Evolutionary conservation across 306 rosid genomes (phyloP).

Genomic region (Quercus mongolica): DNA sequence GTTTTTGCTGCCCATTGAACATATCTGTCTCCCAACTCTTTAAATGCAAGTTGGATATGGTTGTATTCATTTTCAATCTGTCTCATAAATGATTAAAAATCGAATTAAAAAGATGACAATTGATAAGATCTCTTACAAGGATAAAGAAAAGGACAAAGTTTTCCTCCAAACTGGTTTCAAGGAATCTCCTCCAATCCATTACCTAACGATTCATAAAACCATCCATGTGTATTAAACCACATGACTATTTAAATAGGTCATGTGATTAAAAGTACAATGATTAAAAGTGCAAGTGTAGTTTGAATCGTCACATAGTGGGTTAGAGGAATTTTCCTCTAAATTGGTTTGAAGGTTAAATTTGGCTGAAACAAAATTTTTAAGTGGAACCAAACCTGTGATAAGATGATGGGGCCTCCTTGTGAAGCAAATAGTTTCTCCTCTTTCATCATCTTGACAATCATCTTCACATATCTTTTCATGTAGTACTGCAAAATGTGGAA

Average conservation of each 20-base stretch:
- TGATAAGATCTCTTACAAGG: not conserved
- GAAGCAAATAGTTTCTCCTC: conserved; percentile 63
- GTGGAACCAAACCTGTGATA: conserved; percentile 65
- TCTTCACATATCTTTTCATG: conserved; percentile 57
- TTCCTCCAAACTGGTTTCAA: too few relatives aligned
- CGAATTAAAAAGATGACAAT: not conserved
- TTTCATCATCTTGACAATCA: conserved; percentile 54
- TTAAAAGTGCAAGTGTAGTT: too few relatives aligned
- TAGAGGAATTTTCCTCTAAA: too few relatives aligned
- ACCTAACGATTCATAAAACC: too few relatives aligned
- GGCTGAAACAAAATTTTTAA: not conserved
- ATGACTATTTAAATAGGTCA: too few relatives aligned
- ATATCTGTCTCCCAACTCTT: conserved; percentile 43
- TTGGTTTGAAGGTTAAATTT: too few relatives aligned
- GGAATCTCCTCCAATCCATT: too few relatives aligned
- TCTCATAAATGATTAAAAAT: not conserved
- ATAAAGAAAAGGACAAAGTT: not conserved
- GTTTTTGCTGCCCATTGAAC: conserved; percentile 81
- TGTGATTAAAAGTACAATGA: too few relatives aligned
- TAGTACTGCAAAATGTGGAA: conserved; percentile 34
- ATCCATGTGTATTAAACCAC: too few relatives aligned
- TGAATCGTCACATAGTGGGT: too few relatives aligned
- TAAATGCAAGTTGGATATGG: conserved; percentile 71
- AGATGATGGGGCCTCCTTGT: conserved; percentile 89
- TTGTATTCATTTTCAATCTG: conserved; percentile 94